A percentile compares a stretch with the other conserved stretches of the same genome.
Conservation (phyloP, 1,284 basidiomycete genomes). For the Cutaneotrichosporon daszewskae region DNA sequence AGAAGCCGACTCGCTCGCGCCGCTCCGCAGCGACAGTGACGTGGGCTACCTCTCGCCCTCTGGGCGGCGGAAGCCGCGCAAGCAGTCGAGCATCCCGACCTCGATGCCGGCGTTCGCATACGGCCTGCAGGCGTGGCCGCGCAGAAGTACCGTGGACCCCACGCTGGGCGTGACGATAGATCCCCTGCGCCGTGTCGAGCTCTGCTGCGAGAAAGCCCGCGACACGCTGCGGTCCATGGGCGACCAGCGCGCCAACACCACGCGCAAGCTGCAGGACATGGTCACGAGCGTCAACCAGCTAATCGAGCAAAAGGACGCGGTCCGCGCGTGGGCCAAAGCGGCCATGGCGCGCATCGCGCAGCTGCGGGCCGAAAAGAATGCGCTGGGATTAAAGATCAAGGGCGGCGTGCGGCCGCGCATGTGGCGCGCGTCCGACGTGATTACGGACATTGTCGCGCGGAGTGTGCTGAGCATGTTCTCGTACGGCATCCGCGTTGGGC, state of each 20-base stretch:
- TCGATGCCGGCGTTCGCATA: constrained; percentile 10
- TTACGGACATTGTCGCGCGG: constrained; percentile 8
- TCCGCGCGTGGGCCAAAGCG: constrained; percentile 23
- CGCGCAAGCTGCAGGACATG: constrained; percentile 18
- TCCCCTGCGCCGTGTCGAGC: constrained; percentile 25
- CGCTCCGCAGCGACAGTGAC: constrained; percentile 2
- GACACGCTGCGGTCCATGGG: constrained; percentile 7
- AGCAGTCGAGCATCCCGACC: neutral
- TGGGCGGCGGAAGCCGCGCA: neutral
- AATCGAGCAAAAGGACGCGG: constrained; percentile 26
- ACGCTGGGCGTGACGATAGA: constrained; percentile 21
- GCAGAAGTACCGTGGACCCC: constrained; percentile 28
- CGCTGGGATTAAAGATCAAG: constrained; percentile 9
- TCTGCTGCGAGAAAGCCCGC: constrained; percentile 14
- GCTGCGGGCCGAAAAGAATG: constrained; percentile 7
- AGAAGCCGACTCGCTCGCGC: constrained; percentile 4
- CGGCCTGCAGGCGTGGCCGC: constrained; percentile 22
- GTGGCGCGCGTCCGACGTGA: constrained; percentile 8
- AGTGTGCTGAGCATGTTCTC: constrained; percentile 4
- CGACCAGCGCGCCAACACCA: constrained; percentile 5
- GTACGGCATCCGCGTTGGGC: constrained; percentile 2
- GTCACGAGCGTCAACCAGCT: constrained; percentile 19
- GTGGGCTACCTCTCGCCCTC: neutral
- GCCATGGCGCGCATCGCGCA: constrained; percentile 11
- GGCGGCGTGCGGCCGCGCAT: constrained; percentile 12